These are phyloP conservation scores for Diaporthe ilicicola DNA, from an alignment of 2,329 filamentous ascomycete species.

Conservation along the genomic window DNA sequence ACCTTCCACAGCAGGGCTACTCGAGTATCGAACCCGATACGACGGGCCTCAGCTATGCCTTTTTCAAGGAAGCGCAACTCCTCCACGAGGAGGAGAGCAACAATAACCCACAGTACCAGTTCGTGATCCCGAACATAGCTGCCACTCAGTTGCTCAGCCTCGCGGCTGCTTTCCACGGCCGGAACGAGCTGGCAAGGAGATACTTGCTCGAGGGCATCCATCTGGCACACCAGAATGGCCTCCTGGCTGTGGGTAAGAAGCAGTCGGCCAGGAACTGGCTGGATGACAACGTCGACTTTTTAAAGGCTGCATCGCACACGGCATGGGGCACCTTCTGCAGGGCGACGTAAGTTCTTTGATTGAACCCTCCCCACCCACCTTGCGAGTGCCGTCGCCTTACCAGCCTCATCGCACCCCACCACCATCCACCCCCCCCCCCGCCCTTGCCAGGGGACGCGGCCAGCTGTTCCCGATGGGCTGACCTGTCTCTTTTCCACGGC, in stretches of 20 bases:
- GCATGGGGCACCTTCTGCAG: slow-evolving; percentile 33
- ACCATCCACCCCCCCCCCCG: background rate
- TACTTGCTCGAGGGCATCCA: slow-evolving; percentile 26
- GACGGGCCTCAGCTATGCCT: slow-evolving; percentile 13
- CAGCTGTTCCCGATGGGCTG: background rate
- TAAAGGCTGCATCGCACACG: slow-evolving; percentile 30
- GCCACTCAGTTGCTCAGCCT: slow-evolving; percentile 29
- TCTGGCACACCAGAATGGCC: slow-evolving; percentile 28
- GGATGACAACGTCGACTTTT: slow-evolving; percentile 26
- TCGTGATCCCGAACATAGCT: slow-evolving; percentile 28
- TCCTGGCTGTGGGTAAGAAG: slow-evolving; percentile 11
- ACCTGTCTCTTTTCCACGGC: too few species aligned
- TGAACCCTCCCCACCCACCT: too few species aligned
- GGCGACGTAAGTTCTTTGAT: slow-evolving; percentile 24
- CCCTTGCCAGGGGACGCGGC: background rate
- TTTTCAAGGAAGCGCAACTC: slow-evolving; percentile 28
- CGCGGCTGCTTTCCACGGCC: slow-evolving; percentile 21
- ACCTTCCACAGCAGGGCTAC: slow-evolving; percentile 29
- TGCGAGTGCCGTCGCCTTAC: too few species aligned
- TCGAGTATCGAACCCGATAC: slow-evolving; percentile 22
- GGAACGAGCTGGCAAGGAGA: slow-evolving; percentile 1
- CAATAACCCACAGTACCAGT: slow-evolving; percentile 18
- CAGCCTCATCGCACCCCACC: too few species aligned
- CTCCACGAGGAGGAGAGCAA: slow-evolving; percentile 25
- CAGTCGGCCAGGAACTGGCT: slow-evolving; percentile 28